Base-by-base conservation (phyloP, 2,329 filamentous ascomycete genomes). In the Neonectria coccinea region DNA sequence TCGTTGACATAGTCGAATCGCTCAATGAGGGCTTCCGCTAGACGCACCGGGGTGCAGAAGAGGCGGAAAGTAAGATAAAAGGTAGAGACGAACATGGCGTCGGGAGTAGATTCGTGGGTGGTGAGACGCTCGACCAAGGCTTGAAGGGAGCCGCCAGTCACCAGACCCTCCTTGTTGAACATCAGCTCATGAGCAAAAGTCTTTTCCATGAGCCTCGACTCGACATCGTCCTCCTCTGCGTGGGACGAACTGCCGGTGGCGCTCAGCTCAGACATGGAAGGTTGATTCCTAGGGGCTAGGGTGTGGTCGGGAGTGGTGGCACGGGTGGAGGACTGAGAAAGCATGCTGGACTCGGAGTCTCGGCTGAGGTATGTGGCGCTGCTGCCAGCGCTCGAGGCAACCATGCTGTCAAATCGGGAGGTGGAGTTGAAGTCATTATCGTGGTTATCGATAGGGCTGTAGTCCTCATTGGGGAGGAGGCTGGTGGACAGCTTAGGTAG, bases 41-140 rank as follows among this genome's bases (percentile, higher is more conserved):
- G 88, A 65, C 92, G 89, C 7, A 86, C 77, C 0, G 96, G 94
- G 0, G 91, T 92, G 67, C 93, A 94, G 76, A 99, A 99, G 11
- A 97, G 88, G 56, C 96, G 89, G 82, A 99, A 99, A 0, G 96
- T 99, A 29, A 98, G 89, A 76, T 97, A 98, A 76, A 99, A 98
- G 0, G 96, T 93, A 3, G 93, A 94, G 45, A 97, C 93, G 72
- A 98, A 98, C 74, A 92, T 88, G 18, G 92, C 89, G 76, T 98
- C 95, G 0, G 96, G 96, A 0, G 95, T 97, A 0, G 93, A 92
- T 77, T 97, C 93, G 76, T 97, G 94, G 0, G 92, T 93, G 0
- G 96, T 98, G 45, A 99, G 87, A 67, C 94, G 91, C 82, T 99
- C 96, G n/a, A 99, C 91, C 29, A 99, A 83, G 2, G 96, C 96